Evolutionary conservation across 2,329 filamentous ascomycete genomes (phyloP).

Genomic region (Ascosphaera apis): DNA sequence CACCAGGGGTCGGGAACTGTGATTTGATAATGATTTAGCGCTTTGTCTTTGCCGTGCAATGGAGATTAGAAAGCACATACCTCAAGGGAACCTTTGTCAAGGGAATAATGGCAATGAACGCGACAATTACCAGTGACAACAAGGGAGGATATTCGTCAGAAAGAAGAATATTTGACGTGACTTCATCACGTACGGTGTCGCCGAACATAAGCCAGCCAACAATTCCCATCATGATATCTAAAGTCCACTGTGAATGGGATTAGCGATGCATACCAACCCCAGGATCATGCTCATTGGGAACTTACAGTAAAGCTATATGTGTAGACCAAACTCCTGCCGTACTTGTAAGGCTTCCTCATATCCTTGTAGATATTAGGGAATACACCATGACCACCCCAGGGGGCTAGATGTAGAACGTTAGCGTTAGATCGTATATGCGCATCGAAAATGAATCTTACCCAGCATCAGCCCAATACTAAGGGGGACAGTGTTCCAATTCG

Average conservation of each 20-base stretch:
- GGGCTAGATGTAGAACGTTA: too few species aligned
- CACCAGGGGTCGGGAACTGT: constrained; percentile 57
- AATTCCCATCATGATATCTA: constrained; percentile 63
- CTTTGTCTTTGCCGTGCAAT: background rate
- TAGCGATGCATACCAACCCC: too few species aligned
- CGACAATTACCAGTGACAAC: constrained; percentile 56
- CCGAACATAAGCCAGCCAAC: constrained; percentile 89
- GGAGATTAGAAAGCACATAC: constrained; percentile 13
- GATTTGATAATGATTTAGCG: constrained; percentile 7
- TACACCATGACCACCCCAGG: constrained; percentile 47
- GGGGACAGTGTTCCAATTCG: constrained; percentile 68
- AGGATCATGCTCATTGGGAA: too few species aligned
- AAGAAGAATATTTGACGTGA: constrained; percentile 71
- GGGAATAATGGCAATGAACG: constrained; percentile 79
- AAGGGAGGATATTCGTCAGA: constrained; percentile 49
- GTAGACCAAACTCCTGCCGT: constrained; percentile 46
- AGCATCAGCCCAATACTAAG: constrained; percentile 78
- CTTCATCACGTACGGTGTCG: constrained; percentile 62
- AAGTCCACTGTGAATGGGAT: constrained; percentile 45
- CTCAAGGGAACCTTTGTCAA: constrained; percentile 89
- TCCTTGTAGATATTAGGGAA: constrained; percentile 73
- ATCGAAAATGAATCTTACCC: constrained; percentile 23
- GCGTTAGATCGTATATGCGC: constrained; percentile 1
- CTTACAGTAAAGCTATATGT: constrained; percentile 69
- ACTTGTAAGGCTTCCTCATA: constrained; percentile 66